These are phyloP conservation scores for Actinidia arguta DNA, from an alignment of 179 eudicot species.

Conservation along the genomic window DNA sequence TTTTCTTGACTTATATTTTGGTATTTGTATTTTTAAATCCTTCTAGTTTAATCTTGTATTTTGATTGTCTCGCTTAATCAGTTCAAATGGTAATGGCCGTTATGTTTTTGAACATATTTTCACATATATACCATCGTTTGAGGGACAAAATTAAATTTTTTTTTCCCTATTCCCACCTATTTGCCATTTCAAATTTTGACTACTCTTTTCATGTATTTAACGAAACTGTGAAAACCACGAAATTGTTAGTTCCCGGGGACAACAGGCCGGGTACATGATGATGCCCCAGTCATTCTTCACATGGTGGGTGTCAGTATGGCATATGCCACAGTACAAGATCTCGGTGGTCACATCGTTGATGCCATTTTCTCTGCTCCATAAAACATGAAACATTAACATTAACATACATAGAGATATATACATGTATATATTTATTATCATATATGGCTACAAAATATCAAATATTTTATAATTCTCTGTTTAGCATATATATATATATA, in stretches of 20 bases:
- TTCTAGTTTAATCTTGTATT: no score
- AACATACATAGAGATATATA: no score
- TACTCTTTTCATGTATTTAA: neutral
- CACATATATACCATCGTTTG: neutral
- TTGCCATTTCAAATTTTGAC: no score
- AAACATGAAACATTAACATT: neutral
- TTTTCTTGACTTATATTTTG: no score
- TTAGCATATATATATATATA: no score
- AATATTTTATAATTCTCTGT: no score
- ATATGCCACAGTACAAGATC: conserved; percentile 77
- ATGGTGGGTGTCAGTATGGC: conserved; percentile 77
- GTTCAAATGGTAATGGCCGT: no score
- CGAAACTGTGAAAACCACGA: neutral
- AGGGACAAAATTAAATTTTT: neutral
- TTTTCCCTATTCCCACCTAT: no score
- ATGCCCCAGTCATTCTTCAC: conserved; percentile 76
- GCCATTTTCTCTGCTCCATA: conserved; percentile 61
- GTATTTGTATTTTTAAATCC: no score
- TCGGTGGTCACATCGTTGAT: conserved; percentile 66
- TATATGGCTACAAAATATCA: no score
- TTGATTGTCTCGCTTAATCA: no score
- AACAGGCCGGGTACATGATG: conserved; percentile 70
- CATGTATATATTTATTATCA: no score
- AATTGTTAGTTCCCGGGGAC: conserved; percentile 68
- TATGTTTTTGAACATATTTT: neutral